These are phyloP conservation scores for Diplodia scrobiculata DNA, from an alignment of 2,329 filamentous ascomycete species.

Conservation along the genomic window DNA sequence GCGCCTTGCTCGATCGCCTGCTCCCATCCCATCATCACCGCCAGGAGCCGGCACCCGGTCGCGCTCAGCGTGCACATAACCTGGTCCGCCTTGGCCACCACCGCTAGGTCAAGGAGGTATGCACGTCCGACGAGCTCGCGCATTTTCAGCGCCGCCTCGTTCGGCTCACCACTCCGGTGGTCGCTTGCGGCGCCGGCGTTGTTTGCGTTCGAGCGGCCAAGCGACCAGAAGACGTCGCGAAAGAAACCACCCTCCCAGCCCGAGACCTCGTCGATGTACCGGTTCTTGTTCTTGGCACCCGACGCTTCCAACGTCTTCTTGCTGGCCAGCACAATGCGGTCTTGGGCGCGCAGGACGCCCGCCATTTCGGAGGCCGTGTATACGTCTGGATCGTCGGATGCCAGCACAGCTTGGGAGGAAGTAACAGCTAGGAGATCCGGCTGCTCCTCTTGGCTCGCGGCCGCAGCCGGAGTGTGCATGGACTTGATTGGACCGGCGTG, in stretches of 20 bases:
- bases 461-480: background rate
- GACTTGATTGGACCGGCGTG: constrained; percentile 3
- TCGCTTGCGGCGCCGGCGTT: constrained; percentile 33
- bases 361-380: constrained; percentile 67
- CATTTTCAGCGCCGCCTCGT: constrained; percentile 61
- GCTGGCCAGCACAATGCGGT: constrained; percentile 73
- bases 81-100: constrained; percentile 68
- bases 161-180: constrained; percentile 40
- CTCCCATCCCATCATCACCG: constrained; percentile 87
- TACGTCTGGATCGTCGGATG: constrained; percentile 79
- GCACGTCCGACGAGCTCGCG: constrained; percentile 76
- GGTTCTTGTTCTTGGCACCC: constrained; percentile 49
- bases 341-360: constrained; percentile 63
- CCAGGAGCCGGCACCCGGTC: constrained; percentile 68
- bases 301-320: constrained; percentile 55
- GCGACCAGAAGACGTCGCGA: constrained; percentile 75
- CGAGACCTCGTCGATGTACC: constrained; percentile 72
- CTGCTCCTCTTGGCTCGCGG: background rate
- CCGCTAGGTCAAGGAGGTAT: constrained; percentile 77
- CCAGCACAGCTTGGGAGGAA: constrained; percentile 60
- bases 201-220: constrained; percentile 56
- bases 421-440: constrained; percentile 33
- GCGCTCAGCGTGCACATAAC: constrained; percentile 77
- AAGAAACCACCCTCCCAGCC: constrained; percentile 92
- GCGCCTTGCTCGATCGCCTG: constrained; percentile 36